Base-by-base conservation (phyloP, 495 filamentous ascomycete species). In the Aspergillus ellipticus region DNA sequence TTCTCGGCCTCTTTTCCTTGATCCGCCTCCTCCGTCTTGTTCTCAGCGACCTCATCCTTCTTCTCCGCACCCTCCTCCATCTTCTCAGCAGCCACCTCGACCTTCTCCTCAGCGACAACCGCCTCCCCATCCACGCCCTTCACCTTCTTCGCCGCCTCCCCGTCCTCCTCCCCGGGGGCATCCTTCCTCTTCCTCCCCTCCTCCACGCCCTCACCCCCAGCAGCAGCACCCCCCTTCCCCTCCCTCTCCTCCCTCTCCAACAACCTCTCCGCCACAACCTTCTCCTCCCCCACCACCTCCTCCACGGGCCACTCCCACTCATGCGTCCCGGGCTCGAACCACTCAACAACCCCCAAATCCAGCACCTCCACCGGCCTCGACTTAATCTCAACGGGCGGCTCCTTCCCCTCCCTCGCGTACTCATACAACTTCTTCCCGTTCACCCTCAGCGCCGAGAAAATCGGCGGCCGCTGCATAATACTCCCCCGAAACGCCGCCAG, bases 341-440 rank as follows among this genome's bases (percentile, higher is more conserved):
- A 97, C 67, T 96, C 89, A 37, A 93, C 61, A 53, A 97, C 63
- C 64, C 95, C 87, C 58, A 97, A 66, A 21, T 88, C 79, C 45
- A 77, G 61, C 1, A 94, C 89, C 50, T 88, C 84, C 4, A 97
- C 88, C 0, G 87, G 84, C 50, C 94, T 71, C 54, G 85, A 79
- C 68, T 90, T 78, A 49, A 99, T 94, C 70, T 95, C 89, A 53
- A 85, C 74, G 2, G 93, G 93, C 7, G 92, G 82, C 49, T 86
- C 79, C 65, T 87, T 89, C 1, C 95, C 95, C 66, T 89, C 89
- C 13, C 95, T 77, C 24, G 95, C 95, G 73, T 97, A 97, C 75
- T 99, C 92, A 63, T 97, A 99, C 26, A 96, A 76, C 26, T 85
- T 85, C 75, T 96, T 97, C 2, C 94, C 94, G 51, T 96, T 74